A percentile compares a stretch with the other conserved stretches of the same genome.
Evolutionary conservation across 176 grass and related monocot species (phyloP).

Genomic region (Alopecurus myosuroides): DNA sequence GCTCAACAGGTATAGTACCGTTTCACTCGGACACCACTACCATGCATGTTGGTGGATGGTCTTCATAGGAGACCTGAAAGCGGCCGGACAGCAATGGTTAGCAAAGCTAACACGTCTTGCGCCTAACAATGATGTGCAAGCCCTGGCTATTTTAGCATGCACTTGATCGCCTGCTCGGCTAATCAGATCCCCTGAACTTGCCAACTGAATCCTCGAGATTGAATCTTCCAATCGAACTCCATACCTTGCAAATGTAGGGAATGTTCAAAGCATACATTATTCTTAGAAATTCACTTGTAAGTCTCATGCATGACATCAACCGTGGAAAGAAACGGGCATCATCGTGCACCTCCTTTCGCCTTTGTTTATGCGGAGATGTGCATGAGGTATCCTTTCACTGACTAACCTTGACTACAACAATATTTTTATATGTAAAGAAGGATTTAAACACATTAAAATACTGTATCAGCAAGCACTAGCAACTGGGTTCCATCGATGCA

Average conservation of each 20-base stretch:
- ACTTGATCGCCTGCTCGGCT: neutral
- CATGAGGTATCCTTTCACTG: neutral
- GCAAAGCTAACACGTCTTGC: neutral
- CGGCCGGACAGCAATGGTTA: neutral
- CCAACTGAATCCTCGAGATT: neutral
- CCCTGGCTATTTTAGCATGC: neutral
- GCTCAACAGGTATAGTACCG: too few relatives aligned
- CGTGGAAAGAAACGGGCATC: neutral
- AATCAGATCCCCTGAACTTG: neutral
- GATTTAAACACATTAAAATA: neutral
- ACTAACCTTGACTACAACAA: neutral
- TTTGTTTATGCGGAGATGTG: neutral
- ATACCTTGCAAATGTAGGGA: neutral
- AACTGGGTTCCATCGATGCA: neutral
- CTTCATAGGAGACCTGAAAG: neutral
- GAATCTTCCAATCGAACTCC: neutral
- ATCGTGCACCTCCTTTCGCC: neutral
- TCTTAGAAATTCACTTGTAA: neutral
- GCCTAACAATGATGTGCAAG: constrained; percentile 25
- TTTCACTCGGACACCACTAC: neutral
- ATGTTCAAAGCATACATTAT: neutral
- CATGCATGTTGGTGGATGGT: neutral
- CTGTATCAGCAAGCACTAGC: neutral
- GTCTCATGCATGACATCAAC: constrained; percentile 16
- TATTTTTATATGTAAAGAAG: neutral